Conservation (phyloP, 2,329 filamentous ascomycete genomes). For the Tolypocladium tropicale region DNA sequence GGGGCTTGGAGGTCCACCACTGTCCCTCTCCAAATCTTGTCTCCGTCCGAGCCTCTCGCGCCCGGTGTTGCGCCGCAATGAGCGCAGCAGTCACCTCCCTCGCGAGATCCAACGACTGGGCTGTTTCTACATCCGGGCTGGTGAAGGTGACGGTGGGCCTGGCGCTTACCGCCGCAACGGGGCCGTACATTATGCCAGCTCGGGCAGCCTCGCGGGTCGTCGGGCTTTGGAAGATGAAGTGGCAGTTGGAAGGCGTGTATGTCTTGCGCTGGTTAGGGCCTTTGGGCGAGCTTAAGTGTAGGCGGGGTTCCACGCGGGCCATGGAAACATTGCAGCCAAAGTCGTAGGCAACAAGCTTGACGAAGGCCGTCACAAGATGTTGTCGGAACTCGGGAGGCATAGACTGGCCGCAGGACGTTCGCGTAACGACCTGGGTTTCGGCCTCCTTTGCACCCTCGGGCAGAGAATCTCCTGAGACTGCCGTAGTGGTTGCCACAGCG, state of each 20-base stretch:
- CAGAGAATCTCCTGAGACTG: neutral
- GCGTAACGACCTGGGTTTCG: slow-evolving; percentile 12
- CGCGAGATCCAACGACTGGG: slow-evolving; percentile 52
- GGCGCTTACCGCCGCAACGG: slow-evolving; percentile 49
- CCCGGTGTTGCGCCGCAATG: slow-evolving; percentile 53
- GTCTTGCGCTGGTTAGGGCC: slow-evolving; percentile 28
- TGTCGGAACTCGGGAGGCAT: slow-evolving; percentile 51
- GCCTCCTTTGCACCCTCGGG: slow-evolving; percentile 4
- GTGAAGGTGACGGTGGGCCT: slow-evolving; percentile 44
- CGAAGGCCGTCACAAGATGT: slow-evolving; percentile 45
- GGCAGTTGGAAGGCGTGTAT: slow-evolving; percentile 48
- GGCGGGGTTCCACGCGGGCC: slow-evolving; percentile 46
- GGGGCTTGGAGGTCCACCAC: slow-evolving; percentile 51
- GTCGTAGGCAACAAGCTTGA: slow-evolving; percentile 56
- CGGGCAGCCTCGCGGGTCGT: slow-evolving; percentile 49
- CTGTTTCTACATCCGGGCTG: slow-evolving; percentile 31
- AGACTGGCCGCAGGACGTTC: slow-evolving; percentile 39
- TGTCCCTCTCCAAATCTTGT: slow-evolving; percentile 44
- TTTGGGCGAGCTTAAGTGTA: slow-evolving; percentile 38
- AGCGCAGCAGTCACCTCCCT: slow-evolving; percentile 51
- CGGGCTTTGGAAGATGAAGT: slow-evolving; percentile 51
- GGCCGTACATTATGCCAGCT: slow-evolving; percentile 49
- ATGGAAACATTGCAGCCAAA: slow-evolving; percentile 52
- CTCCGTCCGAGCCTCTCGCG: slow-evolving; percentile 46
- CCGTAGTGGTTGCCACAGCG: slow-evolving; percentile 8